phyloP scores from a whole-genome alignment of 2,329 filamentous ascomycete species.

The Sporothrix luriei region DNA sequence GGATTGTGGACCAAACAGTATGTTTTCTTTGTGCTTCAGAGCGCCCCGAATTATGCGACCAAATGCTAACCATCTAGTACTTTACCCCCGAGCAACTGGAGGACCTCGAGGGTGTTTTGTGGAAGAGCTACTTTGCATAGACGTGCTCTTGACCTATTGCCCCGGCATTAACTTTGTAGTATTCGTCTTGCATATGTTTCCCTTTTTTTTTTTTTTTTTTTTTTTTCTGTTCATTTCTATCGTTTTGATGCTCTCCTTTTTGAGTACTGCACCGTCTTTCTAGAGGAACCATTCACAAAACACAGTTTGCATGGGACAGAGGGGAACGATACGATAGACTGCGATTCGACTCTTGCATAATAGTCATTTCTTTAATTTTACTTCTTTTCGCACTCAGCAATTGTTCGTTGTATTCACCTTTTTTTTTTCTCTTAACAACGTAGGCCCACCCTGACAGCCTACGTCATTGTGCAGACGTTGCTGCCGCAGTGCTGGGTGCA shows the following conservation, averaged over 20 bases:
- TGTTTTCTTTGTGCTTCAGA: not conserved
- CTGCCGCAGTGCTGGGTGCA: not conserved
- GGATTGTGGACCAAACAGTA: slow-evolving; percentile 97
- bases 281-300: not conserved
- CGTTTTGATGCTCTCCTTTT: not conserved
- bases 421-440: no score
- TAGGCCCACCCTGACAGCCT: not conserved
- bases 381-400: not conserved
- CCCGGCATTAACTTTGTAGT: not conserved
- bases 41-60: no score
- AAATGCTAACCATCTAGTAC: slow-evolving; percentile 51
- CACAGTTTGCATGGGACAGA: not conserved
- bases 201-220: no score
- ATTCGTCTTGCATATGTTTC: not conserved
- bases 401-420: not conserved
- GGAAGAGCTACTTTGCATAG: slow-evolving; percentile 98
- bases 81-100: slow-evolving; percentile 93
- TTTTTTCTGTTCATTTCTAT: not conserved
- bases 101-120: slow-evolving; percentile 91
- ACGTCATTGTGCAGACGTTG: slow-evolving; percentile 25
- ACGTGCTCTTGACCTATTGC: not conserved
- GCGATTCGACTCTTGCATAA: slow-evolving; percentile 6
- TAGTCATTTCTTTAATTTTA: not conserved
- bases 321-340: not conserved
- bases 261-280: not conserved